Base-by-base conservation (phyloP, 1,284 basidiomycete species). In the Cryptococcus neoformans region DNA sequence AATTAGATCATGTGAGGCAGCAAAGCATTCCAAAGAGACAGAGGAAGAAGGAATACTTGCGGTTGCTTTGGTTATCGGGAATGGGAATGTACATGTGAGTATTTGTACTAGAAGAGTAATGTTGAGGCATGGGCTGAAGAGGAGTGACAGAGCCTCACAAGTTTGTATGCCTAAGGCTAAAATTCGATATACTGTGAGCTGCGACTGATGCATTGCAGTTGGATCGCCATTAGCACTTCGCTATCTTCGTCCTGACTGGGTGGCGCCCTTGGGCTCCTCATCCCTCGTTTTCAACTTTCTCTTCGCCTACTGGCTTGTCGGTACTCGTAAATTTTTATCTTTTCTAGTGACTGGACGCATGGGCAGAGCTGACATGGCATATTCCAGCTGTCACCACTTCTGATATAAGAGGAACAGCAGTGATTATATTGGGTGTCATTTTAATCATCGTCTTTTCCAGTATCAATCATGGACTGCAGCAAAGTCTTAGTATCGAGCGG, bases 401-500 rank as follows among this genome's bases (percentile, higher is more conserved):
- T 10, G 78, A 79, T 56, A 72, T 79, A 39, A 65, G 70, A 0
- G 77, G 76, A 0, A 78, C 78, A 5, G 67, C 64, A 5, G 64
- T 79, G n/a, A 78, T 79, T 41, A 70, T 78, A 11, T 55, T 78
- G 11, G 75, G 75, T 10, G 77, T 78, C 38, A 76, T 79, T 48
- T 70, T 78, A 37, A 78, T 79, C 58, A 67, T 79, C 44, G 60
- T 78, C 17, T 78, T 79, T 55, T 72, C 70, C 5, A 69, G 65
- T n/a, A 78, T 79, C 65, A 79, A 79, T 57, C 76, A 78, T 51
- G 78, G 78, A 6, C 63, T 79, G 1, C 62, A 68, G 16, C 74
- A 73, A 48, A 65, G 68, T 5, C 64, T 79, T 12, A 64, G 59
- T 17, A 85, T 90, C 49, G 73, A 78, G 10, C 87, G 74, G 70